Evolutionary conservation across 2,329 filamentous ascomycete genomes (phyloP).

Genomic region (Colletotrichum neosansevieriae): DNA sequence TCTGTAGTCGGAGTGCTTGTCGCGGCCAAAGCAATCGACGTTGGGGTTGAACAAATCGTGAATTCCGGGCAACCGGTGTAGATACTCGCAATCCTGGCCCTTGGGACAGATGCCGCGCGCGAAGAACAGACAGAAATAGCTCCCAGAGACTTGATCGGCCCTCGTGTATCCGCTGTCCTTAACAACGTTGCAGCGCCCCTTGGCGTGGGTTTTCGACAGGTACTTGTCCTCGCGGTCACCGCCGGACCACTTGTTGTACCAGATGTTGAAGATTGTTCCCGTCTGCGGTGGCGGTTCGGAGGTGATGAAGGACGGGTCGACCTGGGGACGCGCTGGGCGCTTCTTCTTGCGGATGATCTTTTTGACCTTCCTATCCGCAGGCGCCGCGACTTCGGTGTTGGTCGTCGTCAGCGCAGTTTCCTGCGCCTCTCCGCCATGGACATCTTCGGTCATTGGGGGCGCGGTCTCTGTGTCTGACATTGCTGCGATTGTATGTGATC

Average conservation of each 20-base stretch:
- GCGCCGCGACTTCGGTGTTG: constrained; percentile 59
- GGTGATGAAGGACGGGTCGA: constrained; percentile 86
- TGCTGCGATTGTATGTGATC: not conserved
- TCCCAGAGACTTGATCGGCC: constrained; percentile 81
- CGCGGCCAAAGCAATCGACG: constrained; percentile 93
- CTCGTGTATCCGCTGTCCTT: constrained; percentile 83
- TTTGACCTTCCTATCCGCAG: constrained; percentile 76
- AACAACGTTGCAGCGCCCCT: constrained; percentile 86
- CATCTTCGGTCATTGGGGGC: constrained; percentile 14
- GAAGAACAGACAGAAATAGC: constrained; percentile 92
- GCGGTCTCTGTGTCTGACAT: constrained; percentile 38
- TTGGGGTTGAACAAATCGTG: constrained; percentile 95
- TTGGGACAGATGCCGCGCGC: constrained; percentile 77
- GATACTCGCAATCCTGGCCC: constrained; percentile 92
- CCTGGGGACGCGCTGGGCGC: constrained; percentile 88
- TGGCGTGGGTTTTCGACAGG: constrained; percentile 83
- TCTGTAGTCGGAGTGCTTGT: constrained; percentile 92
- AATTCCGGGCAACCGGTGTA: constrained; percentile 87
- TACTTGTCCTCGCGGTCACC: constrained; percentile 95
- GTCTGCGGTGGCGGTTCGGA: constrained; percentile 91
- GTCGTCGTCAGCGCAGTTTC: constrained; percentile 48
- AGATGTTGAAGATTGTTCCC: constrained; percentile 96
- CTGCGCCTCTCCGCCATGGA: constrained; percentile 14
- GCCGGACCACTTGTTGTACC: constrained; percentile 99
- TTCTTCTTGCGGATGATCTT: constrained; percentile 94